Conservation (phyloP, 2,329 filamentous ascomycete genomes). For the Truncatella angustata region DNA sequence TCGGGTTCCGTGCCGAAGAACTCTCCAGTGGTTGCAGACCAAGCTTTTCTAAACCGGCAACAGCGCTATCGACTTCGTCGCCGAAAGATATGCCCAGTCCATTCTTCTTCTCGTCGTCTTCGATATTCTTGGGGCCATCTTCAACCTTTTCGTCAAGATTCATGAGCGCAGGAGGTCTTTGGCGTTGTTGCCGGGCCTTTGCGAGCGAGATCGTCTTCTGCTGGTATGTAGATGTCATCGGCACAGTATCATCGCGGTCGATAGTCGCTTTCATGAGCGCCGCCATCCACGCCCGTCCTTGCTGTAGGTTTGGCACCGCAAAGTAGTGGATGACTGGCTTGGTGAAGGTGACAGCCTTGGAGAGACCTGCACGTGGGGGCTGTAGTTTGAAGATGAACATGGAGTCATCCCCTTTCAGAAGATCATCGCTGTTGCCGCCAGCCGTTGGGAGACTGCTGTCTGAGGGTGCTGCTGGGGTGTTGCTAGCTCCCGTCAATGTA, state of each 20-base stretch:
- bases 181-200: constrained; percentile 83
- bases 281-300: constrained; percentile 96
- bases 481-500: constrained; percentile 82
- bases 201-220: constrained; percentile 93
- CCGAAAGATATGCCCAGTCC: constrained; percentile 37
- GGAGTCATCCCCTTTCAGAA: constrained; percentile 56
- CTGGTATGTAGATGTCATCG: constrained; percentile 89
- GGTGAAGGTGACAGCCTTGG: constrained; percentile 92
- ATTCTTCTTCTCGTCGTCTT: constrained; percentile 29
- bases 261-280: constrained; percentile 99
- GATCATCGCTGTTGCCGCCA: constrained; percentile 34
- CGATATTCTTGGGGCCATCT: constrained; percentile 16
- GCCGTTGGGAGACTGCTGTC: constrained; percentile 45
- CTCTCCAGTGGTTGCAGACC: constrained; percentile 31
- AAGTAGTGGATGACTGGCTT: constrained; percentile 98
- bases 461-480: constrained; percentile 56
- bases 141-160: constrained; percentile 54
- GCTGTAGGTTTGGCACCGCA: constrained; percentile 84
- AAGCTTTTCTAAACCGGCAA: constrained; percentile 35
- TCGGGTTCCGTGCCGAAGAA: constrained; percentile 27
- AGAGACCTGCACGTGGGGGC: constrained; percentile 81
- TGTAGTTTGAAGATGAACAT: constrained; percentile 99
- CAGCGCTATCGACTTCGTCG: constrained; percentile 37
- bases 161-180: constrained; percentile 87
- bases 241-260: constrained; percentile 78